Evolutionary conservation across 441 rosid genomes (phyloP).

Genomic region (Arabidopsis hybrid): DNA sequence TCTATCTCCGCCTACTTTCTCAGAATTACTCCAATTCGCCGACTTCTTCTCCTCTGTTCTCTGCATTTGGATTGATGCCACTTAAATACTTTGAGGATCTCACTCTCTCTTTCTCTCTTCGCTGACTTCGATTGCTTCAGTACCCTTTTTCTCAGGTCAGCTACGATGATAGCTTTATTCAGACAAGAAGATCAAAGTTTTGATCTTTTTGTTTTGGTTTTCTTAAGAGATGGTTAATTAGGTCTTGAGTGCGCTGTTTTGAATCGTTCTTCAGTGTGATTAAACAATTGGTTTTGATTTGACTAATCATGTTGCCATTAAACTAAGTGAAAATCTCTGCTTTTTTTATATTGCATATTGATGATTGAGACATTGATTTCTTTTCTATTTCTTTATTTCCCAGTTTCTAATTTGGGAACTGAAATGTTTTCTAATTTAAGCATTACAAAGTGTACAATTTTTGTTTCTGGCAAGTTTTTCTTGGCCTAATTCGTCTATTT

Average conservation of each 20-base stretch:
- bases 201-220: slow-evolving; percentile 22
- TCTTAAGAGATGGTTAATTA: neutral
- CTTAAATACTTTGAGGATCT: slow-evolving; percentile 50
- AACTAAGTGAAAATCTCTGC: slow-evolving; percentile 28
- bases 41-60: slow-evolving; percentile 30
- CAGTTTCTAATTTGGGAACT: slow-evolving; percentile 31
- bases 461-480: slow-evolving; percentile 41
- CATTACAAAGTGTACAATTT: slow-evolving; percentile 38
- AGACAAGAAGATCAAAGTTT: slow-evolving; percentile 43
- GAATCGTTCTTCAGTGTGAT: slow-evolving; percentile 44
- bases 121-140: slow-evolving; percentile 17
- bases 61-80: slow-evolving; percentile 56
- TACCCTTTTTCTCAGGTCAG: slow-evolving; percentile 34
- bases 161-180: neutral
- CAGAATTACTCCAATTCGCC: slow-evolving; percentile 41
- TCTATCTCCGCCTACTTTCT: slow-evolving; percentile 40
- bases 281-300: slow-evolving; percentile 63
- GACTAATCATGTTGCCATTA: slow-evolving; percentile 46
- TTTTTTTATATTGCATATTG: slow-evolving; percentile 37
- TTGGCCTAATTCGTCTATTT: slow-evolving; percentile 31
- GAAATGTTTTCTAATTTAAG: slow-evolving; percentile 32
- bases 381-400: neutral
- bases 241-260: neutral
- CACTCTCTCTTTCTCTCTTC: slow-evolving; percentile 24
- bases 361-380: slow-evolving; percentile 47